Percentiles rank a stretch among this genome's conserved stretches.
phyloP scores from a whole-genome alignment of 2,329 filamentous ascomycete genomes.

The Xylariaceae sp. region DNA sequence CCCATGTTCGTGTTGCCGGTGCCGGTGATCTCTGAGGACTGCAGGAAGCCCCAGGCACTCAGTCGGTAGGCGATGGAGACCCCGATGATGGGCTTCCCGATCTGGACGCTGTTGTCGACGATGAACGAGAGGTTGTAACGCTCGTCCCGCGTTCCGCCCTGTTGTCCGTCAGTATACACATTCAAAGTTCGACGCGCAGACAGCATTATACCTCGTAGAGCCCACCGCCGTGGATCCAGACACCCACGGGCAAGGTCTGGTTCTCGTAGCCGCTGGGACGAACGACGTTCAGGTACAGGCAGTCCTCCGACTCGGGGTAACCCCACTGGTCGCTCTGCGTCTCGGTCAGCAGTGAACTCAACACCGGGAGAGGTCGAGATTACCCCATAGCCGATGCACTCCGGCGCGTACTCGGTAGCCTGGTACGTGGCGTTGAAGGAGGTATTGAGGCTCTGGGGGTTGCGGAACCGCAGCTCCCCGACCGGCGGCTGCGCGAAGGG shows the following conservation, averaged over 20 bases:
- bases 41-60: constrained; percentile 39
- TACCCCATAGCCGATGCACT: constrained; percentile 40
- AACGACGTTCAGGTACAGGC: constrained; percentile 24
- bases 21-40: constrained; percentile 28
- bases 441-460: constrained; percentile 36
- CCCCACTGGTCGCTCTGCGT: constrained; percentile 15
- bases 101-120: constrained; percentile 37
- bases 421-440: constrained; percentile 28
- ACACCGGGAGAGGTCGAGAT: no score
- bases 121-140: constrained; percentile 55
- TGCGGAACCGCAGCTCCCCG: constrained; percentile 25
- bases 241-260: constrained; percentile 37
- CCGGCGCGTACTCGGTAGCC: constrained; percentile 32
- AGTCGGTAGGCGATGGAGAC: constrained; percentile 42
- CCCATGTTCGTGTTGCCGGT: constrained; percentile 40
- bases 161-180: no score
- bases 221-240: constrained; percentile 48
- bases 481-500: constrained; percentile 44
- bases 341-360: no score
- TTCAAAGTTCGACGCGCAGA: no score
- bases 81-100: constrained; percentile 38
- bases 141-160: constrained; percentile 28
- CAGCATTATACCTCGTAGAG: no score
- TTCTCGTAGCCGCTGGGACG: constrained; percentile 14
- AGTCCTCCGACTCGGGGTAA: constrained; percentile 19